A percentile compares a stretch with the other conserved stretches of the same genome.
Conservation (phyloP, 306 rosid species). For the Cucurbita maxima region DNA sequence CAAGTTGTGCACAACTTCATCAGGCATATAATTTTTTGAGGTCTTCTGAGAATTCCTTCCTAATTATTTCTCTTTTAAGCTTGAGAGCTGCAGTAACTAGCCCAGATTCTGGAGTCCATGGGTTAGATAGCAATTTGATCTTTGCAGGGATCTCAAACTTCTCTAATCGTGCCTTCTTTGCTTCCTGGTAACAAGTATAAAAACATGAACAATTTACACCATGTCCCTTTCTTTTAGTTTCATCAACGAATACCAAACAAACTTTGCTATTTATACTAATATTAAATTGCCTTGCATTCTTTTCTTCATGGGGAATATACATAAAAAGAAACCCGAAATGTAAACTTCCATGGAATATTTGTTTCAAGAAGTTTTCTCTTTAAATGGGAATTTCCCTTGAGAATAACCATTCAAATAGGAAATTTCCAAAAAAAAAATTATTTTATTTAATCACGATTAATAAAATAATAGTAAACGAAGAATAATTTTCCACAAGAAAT, state of each 20-base stretch:
- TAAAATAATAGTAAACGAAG: no score
- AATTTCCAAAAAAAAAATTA: no score
- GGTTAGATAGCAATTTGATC: conserved; percentile 45
- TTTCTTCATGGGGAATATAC: neutral
- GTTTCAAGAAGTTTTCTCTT: no score
- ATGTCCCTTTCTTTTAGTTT: neutral
- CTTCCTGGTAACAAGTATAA: conserved; percentile 38
- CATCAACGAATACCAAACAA: neutral
- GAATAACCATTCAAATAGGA: no score
- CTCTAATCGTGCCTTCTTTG: conserved; percentile 60
- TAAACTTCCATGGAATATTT: no score
- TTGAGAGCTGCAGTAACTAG: conserved; percentile 92
- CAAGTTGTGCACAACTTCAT: conserved; percentile 5
- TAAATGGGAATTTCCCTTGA: no score
- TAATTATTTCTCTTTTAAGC: conserved; percentile 72
- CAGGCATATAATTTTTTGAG: conserved; percentile 42
- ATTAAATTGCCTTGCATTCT: neutral
- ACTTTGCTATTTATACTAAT: neutral
- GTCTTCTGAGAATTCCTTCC: conserved; percentile 55
- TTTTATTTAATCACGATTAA: no score
- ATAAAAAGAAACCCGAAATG: no score
- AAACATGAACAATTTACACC: neutral
- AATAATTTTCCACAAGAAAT: no score
- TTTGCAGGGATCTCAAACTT: conserved; percentile 84
- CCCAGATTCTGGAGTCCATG: conserved; percentile 88